Percentiles rank a stretch among this genome's conserved stretches.
Evolutionary conservation across 345 rosid genomes (phyloP).

Genomic region (Ricinus communis): DNA sequence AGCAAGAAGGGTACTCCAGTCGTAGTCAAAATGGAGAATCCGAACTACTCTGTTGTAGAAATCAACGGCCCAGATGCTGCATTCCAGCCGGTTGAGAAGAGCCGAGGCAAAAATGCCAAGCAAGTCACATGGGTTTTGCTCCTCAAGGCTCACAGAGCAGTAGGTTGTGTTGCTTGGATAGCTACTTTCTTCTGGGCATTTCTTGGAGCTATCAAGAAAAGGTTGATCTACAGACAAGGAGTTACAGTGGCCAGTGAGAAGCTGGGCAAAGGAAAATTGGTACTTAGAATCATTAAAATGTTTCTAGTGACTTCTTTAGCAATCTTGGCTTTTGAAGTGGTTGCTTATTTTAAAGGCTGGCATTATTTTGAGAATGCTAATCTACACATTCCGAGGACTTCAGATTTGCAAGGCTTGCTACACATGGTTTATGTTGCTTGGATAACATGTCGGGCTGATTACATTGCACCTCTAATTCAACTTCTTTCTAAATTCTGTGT

Average conservation of each 20-base stretch:
- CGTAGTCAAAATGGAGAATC: constrained; percentile 85
- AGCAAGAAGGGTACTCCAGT: constrained; percentile 74
- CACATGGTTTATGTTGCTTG: constrained; percentile 62
- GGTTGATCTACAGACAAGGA: constrained; percentile 61
- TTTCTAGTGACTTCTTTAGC: constrained; percentile 49
- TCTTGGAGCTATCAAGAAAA: constrained; percentile 71
- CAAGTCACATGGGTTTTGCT: constrained; percentile 93
- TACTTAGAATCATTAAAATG: constrained; percentile 53
- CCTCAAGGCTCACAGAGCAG: constrained; percentile 86
- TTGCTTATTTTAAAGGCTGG: constrained; percentile 76
- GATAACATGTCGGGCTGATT: constrained; percentile 59
- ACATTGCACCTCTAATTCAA: constrained; percentile 66
- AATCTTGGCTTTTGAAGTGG: constrained; percentile 61
- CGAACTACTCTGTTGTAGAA: constrained; percentile 79
- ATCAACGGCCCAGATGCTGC: constrained; percentile 86
- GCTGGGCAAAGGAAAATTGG: constrained; percentile 60
- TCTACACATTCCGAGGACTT: constrained; percentile 57
- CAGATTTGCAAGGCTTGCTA: constrained; percentile 63
- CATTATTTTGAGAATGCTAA: constrained; percentile 65
- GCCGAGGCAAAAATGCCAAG: constrained; percentile 81
- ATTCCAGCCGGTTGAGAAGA: constrained; percentile 75
- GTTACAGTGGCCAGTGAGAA: constrained; percentile 56
- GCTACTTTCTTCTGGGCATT: constrained; percentile 72
- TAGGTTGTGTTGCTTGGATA: constrained; percentile 78
- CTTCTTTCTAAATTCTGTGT: constrained; percentile 67